Evolutionary conservation across 73 alveolate genomes (phyloP), one percentile per base, ranked within the genome.

Genomic region (Effrenium voratum): DNA sequence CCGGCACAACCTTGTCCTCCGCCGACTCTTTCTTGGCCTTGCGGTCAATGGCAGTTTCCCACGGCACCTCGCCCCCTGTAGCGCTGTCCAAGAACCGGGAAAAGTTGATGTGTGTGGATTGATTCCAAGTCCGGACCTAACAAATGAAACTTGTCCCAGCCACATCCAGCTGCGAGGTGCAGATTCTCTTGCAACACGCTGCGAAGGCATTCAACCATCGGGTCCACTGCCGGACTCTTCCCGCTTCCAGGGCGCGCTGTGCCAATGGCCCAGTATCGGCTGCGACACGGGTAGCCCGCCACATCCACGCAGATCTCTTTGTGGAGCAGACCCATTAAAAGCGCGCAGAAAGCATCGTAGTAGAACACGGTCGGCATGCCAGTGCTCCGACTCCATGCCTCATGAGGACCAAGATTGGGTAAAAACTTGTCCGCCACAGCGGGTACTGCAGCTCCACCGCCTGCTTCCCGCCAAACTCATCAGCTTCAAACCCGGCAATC

Each of bases 231-330:
- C 0, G 93, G 93, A 47, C 80, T 84, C 30, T 84, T 84, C 15
- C 93, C 93, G 13, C 93, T 57, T 13, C 93, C 93, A 0, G 93
- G 93, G 55, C 41, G 93, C 45, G 93, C 93, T 1, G 94, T 85
- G 63, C 93, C 93, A 4, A 55, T 46, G 44, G 45, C 57, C 93
- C 93, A 85, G 57, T 85, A 85, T 43, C 94, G 38, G 60, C 82
- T 40, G 46, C 81, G 94, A 30, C 81, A 59, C 66, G 43, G 36
- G 32, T n/a, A 85, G 49, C 94, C 94, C 2, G 94, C 94, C 36
- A 85, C 66, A 2, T 85, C 94, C 1, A 43, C 94, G 2, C 77
- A 38, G 24, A 85, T 85, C 0, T 85, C 94, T 26, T 85, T 85
- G 94, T 59, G 41, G n/a, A 55, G 8, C n/a, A 85, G 40, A 16